Evolutionary conservation across 2,329 filamentous ascomycete species (phyloP).

Genomic region (Sporothrix humicola): DNA sequence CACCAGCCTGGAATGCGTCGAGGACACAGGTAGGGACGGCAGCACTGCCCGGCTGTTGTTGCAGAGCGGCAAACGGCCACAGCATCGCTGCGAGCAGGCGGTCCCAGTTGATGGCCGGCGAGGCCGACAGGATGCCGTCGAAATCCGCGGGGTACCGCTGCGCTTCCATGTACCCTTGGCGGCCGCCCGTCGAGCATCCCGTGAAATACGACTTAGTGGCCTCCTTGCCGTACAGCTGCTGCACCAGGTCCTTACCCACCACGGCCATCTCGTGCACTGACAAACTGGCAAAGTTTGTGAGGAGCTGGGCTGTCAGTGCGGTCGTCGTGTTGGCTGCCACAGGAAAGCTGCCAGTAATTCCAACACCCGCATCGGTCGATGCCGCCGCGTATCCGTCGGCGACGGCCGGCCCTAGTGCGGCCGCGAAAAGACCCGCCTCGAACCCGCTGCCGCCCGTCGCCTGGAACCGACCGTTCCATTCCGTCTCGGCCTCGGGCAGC

Average conservation of each 20-base stretch:
- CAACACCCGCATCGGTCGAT: neutral
- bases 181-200: conserved; percentile 1
- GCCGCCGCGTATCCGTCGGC: neutral
- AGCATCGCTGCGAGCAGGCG: conserved; percentile 42
- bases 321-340: neutral
- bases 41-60: conserved; percentile 28
- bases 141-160: conserved; percentile 60
- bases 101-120: conserved; percentile 49
- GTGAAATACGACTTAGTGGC: neutral
- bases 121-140: conserved; percentile 58
- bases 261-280: conserved; percentile 7
- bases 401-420: neutral
- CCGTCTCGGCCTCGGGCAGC: neutral
- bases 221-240: neutral
- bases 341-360: neutral
- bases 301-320: neutral
- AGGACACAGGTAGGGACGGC: neutral
- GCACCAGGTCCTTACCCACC: neutral
- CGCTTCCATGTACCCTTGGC: conserved; percentile 45
- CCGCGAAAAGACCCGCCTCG: neutral
- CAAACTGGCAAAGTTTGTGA: conserved; percentile 1
- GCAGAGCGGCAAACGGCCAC: conserved; percentile 47
- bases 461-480: conserved; percentile 1
- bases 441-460: conserved; percentile 7
- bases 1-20: neutral